These are phyloP conservation scores for Aspergillus latus DNA, from an alignment of 2,329 filamentous ascomycete species.

Conservation along the genomic window DNA sequence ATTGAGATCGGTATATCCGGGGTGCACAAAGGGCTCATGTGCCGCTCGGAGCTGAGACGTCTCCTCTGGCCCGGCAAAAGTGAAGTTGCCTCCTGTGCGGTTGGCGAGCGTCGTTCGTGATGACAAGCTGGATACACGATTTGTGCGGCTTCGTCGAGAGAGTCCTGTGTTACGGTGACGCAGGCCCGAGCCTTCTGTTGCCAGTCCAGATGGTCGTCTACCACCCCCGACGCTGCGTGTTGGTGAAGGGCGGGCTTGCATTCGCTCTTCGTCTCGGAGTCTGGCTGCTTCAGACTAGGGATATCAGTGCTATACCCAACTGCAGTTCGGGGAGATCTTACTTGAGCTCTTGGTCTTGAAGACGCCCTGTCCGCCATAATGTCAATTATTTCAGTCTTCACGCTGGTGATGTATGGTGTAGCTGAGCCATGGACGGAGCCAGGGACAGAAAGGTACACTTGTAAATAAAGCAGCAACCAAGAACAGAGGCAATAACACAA, in stretches of 20 bases:
- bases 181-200: conserved; percentile 2
- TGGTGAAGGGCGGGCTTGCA: background rate
- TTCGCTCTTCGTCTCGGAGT: background rate
- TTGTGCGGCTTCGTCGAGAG: conserved; percentile 19
- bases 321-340: conserved; percentile 2
- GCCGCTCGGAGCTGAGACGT: conserved; percentile 30
- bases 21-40: conserved; percentile 52
- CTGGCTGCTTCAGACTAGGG: conserved; percentile 16
- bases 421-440: background rate
- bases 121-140: conserved; percentile 25
- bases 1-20: conserved; percentile 55
- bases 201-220: background rate
- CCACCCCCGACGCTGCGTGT: background rate
- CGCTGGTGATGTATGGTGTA: background rate
- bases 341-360: conserved; percentile 15
- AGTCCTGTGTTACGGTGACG: conserved; percentile 25
- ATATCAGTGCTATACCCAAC: background rate
- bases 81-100: conserved; percentile 33
- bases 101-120: conserved; percentile 30
- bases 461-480: background rate
- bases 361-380: background rate
- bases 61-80: conserved; percentile 34
- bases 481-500: background rate
- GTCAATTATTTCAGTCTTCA: background rate
- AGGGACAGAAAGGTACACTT: background rate